Evolutionary conservation across 2,329 filamentous ascomycete genomes (phyloP).

Genomic region (Sarocladium kiliense): DNA sequence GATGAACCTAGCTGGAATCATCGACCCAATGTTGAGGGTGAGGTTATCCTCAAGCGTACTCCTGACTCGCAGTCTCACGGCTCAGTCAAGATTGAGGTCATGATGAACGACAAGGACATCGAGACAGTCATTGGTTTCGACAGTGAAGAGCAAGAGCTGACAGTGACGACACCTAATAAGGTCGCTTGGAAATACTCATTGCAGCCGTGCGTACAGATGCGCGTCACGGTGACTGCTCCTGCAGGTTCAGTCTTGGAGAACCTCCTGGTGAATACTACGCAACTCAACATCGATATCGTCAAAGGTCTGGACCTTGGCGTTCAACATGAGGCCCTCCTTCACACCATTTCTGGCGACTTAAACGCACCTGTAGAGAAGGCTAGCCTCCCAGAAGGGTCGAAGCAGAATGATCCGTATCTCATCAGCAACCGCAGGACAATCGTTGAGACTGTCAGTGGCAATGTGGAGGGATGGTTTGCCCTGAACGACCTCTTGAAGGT

Average conservation of each 20-base stretch:
- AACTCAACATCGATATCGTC: slow-evolving; percentile 35
- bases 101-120: slow-evolving; percentile 39
- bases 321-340: slow-evolving; percentile 22
- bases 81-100: slow-evolving; percentile 36
- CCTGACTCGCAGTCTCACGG: slow-evolving; percentile 24
- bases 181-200: slow-evolving; percentile 20
- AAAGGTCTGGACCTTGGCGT: slow-evolving; percentile 34
- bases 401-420: slow-evolving; percentile 24
- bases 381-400: slow-evolving; percentile 17
- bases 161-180: slow-evolving; percentile 32
- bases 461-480: slow-evolving; percentile 44
- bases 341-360: slow-evolving; percentile 34
- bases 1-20: slow-evolving; percentile 5
- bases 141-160: slow-evolving; percentile 29
- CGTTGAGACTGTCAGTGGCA: slow-evolving; percentile 36
- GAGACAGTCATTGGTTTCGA: slow-evolving; percentile 27
- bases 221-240: slow-evolving; percentile 42
- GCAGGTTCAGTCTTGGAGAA: slow-evolving; percentile 28
- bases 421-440: slow-evolving; percentile 38
- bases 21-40: slow-evolving; percentile 36
- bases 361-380: slow-evolving; percentile 24
- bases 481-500: slow-evolving; percentile 44
- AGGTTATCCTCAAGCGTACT: slow-evolving; percentile 38
- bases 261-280: slow-evolving; percentile 30
- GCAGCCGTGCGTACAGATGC: slow-evolving; percentile 42